Conservation (phyloP, 2,329 filamentous ascomycete genomes). For the Fusarium tanahbumbuense region DNA sequence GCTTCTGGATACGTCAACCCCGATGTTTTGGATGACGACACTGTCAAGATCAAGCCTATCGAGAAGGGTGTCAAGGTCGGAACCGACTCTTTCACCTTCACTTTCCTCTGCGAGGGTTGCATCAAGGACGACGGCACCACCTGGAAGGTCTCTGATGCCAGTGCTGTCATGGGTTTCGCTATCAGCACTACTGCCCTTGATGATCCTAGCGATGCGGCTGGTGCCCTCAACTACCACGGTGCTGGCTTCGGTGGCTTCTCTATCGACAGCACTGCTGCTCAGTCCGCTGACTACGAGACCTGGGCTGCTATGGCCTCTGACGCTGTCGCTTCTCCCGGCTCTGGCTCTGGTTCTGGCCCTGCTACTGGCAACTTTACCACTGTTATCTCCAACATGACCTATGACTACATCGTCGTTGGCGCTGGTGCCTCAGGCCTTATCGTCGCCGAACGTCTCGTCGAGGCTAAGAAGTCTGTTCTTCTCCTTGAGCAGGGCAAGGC, state of each 20-base stretch:
- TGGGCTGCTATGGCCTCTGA: conserved; percentile 60
- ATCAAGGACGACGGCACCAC: conserved; percentile 60
- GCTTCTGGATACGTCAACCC: conserved; percentile 70
- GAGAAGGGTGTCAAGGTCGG: conserved; percentile 69
- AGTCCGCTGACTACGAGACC: conserved; percentile 54
- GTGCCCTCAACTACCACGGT: conserved; percentile 55
- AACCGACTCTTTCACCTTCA: conserved; percentile 67
- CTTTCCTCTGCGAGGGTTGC: conserved; percentile 74
- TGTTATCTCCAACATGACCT: conserved; percentile 52
- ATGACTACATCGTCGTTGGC: conserved; percentile 74
- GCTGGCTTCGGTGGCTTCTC: conserved; percentile 60
- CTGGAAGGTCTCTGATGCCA: conserved; percentile 58
- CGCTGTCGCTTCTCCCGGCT: conserved; percentile 48
- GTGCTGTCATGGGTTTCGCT: conserved; percentile 66
- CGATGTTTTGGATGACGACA: conserved; percentile 69
- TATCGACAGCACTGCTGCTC: conserved; percentile 52
- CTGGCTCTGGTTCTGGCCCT: conserved; percentile 39
- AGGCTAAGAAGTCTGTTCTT: conserved; percentile 72
- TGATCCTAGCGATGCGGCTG: conserved; percentile 48
- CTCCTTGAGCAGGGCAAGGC: conserved; percentile 67
- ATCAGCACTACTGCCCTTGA: conserved; percentile 59
- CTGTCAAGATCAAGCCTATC: conserved; percentile 61
- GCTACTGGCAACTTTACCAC: conserved; percentile 47
- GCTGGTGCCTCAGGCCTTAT: conserved; percentile 71
- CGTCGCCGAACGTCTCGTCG: conserved; percentile 68